Conservation (phyloP, 257 asterid genomes). For the Solanum megistacrolobum region DNA sequence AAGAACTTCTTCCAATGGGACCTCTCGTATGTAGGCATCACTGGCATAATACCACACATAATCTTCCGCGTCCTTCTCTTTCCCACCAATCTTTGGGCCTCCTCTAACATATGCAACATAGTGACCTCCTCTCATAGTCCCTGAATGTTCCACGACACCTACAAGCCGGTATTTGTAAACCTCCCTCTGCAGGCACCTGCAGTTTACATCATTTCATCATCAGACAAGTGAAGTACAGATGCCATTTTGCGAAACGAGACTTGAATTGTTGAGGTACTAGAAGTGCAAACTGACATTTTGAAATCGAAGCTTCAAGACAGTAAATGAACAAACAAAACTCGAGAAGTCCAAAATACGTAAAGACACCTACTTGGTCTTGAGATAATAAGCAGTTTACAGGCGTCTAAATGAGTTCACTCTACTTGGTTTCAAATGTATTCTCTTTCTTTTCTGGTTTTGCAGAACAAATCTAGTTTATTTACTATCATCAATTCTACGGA, state of each 20-base stretch:
- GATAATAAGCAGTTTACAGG: not conserved
- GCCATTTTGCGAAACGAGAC: not conserved
- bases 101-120: conserved; percentile 72
- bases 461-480: not conserved
- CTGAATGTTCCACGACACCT: conserved; percentile 81
- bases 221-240: not conserved
- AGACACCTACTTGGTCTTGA: not conserved
- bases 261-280: not conserved
- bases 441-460: not conserved
- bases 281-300: not conserved
- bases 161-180: conserved; percentile 34
- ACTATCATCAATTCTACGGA: not conserved
- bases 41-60: conserved; percentile 63
- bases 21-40: conserved; percentile 61
- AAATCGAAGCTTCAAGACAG: not conserved
- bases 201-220: not conserved
- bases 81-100: conserved; percentile 13
- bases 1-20: conserved; percentile 56
- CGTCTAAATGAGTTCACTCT: not conserved
- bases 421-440: not conserved
- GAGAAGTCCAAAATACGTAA: not conserved
- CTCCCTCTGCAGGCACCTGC: conserved; percentile 38
- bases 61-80: conserved; percentile 10
- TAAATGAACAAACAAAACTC: not conserved
- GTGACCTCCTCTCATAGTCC: conserved; percentile 87